phyloP scores from a whole-genome alignment of 352 stramenopile species.

The Globisporangium yorkense region DNA sequence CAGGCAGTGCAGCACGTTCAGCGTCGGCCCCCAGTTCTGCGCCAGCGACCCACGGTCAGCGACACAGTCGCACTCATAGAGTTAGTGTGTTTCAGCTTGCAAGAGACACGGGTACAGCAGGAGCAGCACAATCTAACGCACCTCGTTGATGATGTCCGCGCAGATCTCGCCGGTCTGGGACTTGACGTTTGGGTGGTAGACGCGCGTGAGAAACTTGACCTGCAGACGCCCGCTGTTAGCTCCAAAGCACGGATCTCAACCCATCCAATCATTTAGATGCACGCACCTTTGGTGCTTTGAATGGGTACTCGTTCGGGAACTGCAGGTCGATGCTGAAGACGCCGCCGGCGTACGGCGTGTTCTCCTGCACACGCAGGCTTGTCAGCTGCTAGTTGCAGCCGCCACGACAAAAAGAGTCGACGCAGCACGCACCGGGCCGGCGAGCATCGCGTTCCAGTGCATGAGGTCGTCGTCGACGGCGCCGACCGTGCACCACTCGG shows the following conservation, averaged over 20 bases:
- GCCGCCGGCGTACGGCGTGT: constrained; percentile 82
- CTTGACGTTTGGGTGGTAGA: constrained; percentile 98
- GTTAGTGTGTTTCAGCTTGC: too few species aligned
- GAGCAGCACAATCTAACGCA: constrained; percentile 6
- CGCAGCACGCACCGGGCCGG: constrained; percentile 61
- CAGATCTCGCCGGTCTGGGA: constrained; percentile 95
- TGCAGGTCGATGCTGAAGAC: constrained; percentile 94
- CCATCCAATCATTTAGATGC: neutral
- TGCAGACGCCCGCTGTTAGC: constrained; percentile 5
- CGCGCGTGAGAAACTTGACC: constrained; percentile 92
- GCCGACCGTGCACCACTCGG: constrained; percentile 85
- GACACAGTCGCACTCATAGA: too few species aligned
- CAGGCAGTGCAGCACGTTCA: constrained; percentile 92
- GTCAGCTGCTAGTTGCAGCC: neutral
- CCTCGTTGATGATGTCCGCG: constrained; percentile 91
- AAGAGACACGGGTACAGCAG: constrained; percentile 4
- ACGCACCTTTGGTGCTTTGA: constrained; percentile 87
- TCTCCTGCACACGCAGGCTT: constrained; percentile 37
- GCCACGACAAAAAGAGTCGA: neutral
- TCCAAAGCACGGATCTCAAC: constrained; percentile 1
- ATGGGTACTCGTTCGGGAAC: constrained; percentile 96
- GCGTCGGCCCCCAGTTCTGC: constrained; percentile 93
- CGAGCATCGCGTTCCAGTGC: constrained; percentile 90
- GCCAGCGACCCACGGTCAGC: constrained; percentile 4
- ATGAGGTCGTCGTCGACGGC: constrained; percentile 85